These are phyloP conservation scores for Aspergillus thermomutatus DNA, from an alignment of 2,329 filamentous ascomycete genomes.

Conservation along the genomic window DNA sequence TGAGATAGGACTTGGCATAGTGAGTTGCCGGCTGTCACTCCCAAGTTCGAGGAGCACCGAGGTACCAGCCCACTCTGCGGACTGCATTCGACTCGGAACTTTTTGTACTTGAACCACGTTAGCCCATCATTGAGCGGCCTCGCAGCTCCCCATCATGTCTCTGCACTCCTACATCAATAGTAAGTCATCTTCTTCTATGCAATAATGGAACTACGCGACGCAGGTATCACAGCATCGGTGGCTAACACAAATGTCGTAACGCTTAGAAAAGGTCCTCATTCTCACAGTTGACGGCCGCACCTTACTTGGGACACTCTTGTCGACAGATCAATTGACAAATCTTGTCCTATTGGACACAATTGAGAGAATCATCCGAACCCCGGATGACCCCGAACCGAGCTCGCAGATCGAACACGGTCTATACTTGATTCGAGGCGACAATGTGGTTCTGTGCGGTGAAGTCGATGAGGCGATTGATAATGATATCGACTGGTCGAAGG, in stretches of 20 bases:
- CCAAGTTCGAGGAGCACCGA: not conserved
- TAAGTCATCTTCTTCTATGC: slow-evolving; percentile 30
- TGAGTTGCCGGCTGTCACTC: not conserved
- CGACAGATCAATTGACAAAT: slow-evolving; percentile 89
- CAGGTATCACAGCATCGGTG: not conserved
- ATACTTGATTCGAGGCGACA: slow-evolving; percentile 91
- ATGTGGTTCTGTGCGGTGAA: slow-evolving; percentile 83
- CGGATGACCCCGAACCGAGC: slow-evolving; percentile 78
- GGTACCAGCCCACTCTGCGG: not conserved
- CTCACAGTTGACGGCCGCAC: slow-evolving; percentile 91
- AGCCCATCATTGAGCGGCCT: not conserved
- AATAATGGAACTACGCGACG: not conserved
- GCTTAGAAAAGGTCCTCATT: slow-evolving; percentile 81
- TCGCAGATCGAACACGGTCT: slow-evolving; percentile 78
- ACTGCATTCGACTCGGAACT: not conserved
- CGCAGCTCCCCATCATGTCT: slow-evolving; percentile 43
- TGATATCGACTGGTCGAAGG: slow-evolving; percentile 89
- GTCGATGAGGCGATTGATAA: slow-evolving; percentile 86
- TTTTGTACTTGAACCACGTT: not conserved
- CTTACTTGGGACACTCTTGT: slow-evolving; percentile 74
- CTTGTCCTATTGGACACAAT: slow-evolving; percentile 78
- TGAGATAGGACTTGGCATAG: not conserved
- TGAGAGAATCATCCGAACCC: slow-evolving; percentile 84
- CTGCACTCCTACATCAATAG: slow-evolving; percentile 54
- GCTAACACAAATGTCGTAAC: slow-evolving; percentile 8